Evolutionary conservation across 2,329 filamentous ascomycete genomes (phyloP), one percentile per base, ranked within the genome.

Genomic region (Colletotrichum viniferum): DNA sequence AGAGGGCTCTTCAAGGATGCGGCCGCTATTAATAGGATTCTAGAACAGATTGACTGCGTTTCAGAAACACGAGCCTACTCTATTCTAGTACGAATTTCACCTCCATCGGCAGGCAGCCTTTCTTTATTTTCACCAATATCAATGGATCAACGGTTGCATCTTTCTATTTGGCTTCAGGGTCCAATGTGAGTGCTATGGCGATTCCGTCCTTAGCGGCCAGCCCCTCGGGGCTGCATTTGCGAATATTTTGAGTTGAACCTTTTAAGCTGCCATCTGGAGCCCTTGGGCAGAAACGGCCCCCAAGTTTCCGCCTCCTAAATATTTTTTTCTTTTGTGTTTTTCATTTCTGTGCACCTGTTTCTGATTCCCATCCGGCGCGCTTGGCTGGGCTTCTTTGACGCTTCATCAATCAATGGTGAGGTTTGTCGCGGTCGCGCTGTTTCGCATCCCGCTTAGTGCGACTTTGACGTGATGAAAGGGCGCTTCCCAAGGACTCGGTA

Each of bases 21-120:
- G 18, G 32, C 63, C 73, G 14, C 73, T 75, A 75, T 75, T 75
- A 75, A 75, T 75, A 72, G 73, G 69, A 72, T 72, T 72, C 73
- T 60, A 75, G 73, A 75, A 75, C 73, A 72, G 28, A 75, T 75
- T 72, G 56, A 48, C 63, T 5, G 61, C 43, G 73, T 75, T 75
- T 75, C 73, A 72, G 73, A 75, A 75, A 72, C 73, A 75, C 62
- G 26, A 75, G 26, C 56, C 56, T 67, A 72, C 69, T 68, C 36
- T 68, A 75, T 68, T 64, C 63, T 72, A 69, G 62, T 63, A 68
- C 69, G 69, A 43, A 74, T 55, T 48, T 72, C 56, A 56, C 48
- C 13, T 30, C 32, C 66, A n/a, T 69, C 66, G 3, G 55, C 34
- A 26, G 3, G 55, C 34, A 26, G 24, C 30, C 32, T 36, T 38